Evolutionary conservation across 805 yeast species (phyloP), one percentile per base, ranked within the genome.

Genomic region (Ogataea neopini): DNA sequence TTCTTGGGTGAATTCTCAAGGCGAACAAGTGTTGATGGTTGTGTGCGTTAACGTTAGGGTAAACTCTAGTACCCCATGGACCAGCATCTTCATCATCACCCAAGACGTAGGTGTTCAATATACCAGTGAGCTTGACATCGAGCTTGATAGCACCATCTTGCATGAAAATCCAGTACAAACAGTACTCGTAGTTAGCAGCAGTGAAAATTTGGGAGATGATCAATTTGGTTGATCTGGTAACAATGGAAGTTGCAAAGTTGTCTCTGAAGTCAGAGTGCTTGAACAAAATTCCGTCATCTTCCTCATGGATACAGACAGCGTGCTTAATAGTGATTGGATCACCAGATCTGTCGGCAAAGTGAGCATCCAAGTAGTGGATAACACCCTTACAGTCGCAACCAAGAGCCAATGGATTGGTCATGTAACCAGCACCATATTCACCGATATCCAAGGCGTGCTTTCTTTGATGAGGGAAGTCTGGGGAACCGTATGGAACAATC

Each of bases 331-430:
- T 81, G 55, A 81, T 71, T 49, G 89, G 83, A 18, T 78, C 83
- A 63, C 94, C 94, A 8, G 72, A 66, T 66, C 81, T 77, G 67
- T 80, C 81, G 28, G 83, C 75, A 62, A 84, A 83, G 66, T 80
- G 83, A n/a, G 88, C 91, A 68, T 86, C 91, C 68, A 86, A 64
- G 70, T 86, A 86, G 66, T 87, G 91, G 59, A 86, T 86, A 38
- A 81, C 88, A 64, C 94, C 94, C 67, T 86, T 86, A 73, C 94
- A 86, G 67, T 86, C 94, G 66, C 94, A 86, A 35, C 92, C 92
- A 46, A 86, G 75, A 17, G 85, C 71, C 54, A 86, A 74, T 28
- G 91, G 87, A 69, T 86, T 86, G 45, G 94, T 83, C 83, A 86
- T 81, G 72, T 81, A 80, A 62, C 94, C 94, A 52, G 90, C 92